These are phyloP conservation scores for Colletotrichum caudatum DNA, from an alignment of 2,329 filamentous ascomycete species.

Conservation along the genomic window DNA sequence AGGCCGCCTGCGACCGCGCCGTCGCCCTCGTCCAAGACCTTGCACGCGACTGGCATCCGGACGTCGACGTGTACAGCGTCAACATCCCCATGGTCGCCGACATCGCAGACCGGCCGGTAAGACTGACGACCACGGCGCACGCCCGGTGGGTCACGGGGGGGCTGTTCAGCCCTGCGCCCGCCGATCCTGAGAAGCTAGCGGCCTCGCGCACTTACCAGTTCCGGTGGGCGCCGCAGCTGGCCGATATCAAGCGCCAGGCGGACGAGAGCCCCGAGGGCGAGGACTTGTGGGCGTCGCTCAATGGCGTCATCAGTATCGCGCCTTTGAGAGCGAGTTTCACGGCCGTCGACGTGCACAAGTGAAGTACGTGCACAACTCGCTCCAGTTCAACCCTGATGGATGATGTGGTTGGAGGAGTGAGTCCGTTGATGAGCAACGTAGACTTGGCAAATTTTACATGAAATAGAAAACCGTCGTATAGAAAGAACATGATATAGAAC, in stretches of 20 bases:
- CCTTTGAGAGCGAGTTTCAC: constrained; percentile 41
- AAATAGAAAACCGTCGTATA: no score
- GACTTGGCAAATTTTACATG: neutral
- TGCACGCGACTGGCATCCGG: constrained; percentile 66
- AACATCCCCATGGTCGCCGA: constrained; percentile 76
- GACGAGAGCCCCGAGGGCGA: constrained; percentile 40
- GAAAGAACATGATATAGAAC: neutral
- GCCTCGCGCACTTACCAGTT: constrained; percentile 32
- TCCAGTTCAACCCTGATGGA: neutral
- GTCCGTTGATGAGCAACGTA: neutral
- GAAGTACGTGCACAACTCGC: neutral
- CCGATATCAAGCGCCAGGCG: constrained; percentile 40
- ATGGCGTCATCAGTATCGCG: constrained; percentile 40
- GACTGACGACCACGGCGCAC: constrained; percentile 77
- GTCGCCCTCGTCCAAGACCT: constrained; percentile 73
- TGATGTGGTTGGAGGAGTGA: no score
- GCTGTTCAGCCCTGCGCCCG: constrained; percentile 37
- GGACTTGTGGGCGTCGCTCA: constrained; percentile 42
- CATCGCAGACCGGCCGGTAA: constrained; percentile 68
- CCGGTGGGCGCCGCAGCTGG: constrained; percentile 40
- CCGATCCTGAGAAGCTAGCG: constrained; percentile 35
- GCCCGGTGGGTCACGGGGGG: constrained; percentile 73
- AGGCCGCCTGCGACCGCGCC: constrained; percentile 69
- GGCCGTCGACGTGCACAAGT: constrained; percentile 23
- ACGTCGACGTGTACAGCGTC: constrained; percentile 74